A percentile compares a stretch with the other conserved stretches of the same genome.
phyloP scores from a whole-genome alignment of 768 basidiomycete species.

The Lactarius sp. region DNA sequence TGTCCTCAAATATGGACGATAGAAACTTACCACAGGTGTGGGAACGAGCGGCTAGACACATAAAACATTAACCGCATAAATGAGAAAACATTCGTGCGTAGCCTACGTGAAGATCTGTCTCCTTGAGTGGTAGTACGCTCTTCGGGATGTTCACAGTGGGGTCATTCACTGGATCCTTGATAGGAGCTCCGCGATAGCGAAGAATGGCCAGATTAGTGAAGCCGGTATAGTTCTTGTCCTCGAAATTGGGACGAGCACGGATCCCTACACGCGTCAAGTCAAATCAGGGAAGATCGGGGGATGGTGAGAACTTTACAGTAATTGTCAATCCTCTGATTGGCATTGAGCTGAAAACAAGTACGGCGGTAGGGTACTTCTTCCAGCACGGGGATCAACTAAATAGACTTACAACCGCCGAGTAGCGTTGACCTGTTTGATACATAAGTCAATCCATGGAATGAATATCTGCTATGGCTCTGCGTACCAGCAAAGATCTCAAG shows the following conservation, averaged over 20 bases:
- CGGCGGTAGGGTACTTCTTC: background rate
- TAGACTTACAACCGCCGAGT: constrained; percentile 29
- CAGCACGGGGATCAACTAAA: background rate
- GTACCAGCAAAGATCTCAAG: constrained; percentile 28
- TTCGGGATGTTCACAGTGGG: background rate
- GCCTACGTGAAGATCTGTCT: constrained; percentile 7
- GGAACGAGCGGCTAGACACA: background rate
- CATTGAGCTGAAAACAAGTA: constrained; percentile 13
- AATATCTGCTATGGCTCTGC: background rate
- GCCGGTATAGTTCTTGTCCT: background rate
- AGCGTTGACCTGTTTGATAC: constrained; percentile 26
- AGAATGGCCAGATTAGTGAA: constrained; percentile 24
- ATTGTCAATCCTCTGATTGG: constrained; percentile 22
- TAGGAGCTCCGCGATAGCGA: constrained; percentile 17
- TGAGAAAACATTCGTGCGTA: no score
- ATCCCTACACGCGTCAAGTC: constrained; percentile 4
- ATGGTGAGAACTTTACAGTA: constrained; percentile 3
- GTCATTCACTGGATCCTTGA: constrained; percentile 6
- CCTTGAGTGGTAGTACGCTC: background rate
- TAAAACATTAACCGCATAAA: background rate
- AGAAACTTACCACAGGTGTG: background rate
- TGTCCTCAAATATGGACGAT: background rate
- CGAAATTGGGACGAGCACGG: constrained; percentile 6
- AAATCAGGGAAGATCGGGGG: background rate
- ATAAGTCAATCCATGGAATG: background rate